Evolutionary conservation across 1,139 yeast genomes (phyloP).

Genomic region (Pneumocystis canis): DNA sequence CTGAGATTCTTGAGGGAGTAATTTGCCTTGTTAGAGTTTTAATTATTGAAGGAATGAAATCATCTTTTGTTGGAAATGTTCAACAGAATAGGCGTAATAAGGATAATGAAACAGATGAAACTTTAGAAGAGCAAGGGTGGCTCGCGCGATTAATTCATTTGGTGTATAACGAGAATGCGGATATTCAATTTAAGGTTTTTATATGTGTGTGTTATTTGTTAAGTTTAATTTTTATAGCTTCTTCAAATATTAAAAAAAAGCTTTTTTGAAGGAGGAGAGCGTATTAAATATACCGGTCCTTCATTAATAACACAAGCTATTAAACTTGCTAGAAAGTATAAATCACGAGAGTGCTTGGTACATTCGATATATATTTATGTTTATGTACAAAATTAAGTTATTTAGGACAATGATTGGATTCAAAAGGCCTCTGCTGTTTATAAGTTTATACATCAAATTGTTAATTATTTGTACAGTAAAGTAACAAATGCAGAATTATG

Average conservation of each 20-base stretch:
- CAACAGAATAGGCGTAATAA: constrained; percentile 13
- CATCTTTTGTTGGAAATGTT: constrained; percentile 7
- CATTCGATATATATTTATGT: constrained; percentile 10
- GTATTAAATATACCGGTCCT: constrained; percentile 57
- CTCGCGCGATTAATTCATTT: constrained; percentile 59
- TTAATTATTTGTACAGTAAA: constrained; percentile 47
- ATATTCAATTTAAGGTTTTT: constrained; percentile 30
- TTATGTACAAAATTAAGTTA: constrained; percentile 6
- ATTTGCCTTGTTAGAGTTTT: constrained; percentile 28
- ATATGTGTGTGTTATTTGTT: neutral
- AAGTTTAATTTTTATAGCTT: constrained; percentile 23
- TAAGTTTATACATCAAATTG: constrained; percentile 57
- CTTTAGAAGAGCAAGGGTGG: constrained; percentile 45
- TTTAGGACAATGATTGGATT: constrained; percentile 19
- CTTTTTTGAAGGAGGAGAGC: constrained; percentile 39
- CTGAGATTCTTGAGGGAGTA: constrained; percentile 27
- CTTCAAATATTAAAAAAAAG: constrained; percentile 42
- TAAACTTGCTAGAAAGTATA: constrained; percentile 40
- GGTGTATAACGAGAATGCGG: constrained; percentile 37
- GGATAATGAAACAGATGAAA: constrained; percentile 20
- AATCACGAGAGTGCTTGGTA: constrained; percentile 18
- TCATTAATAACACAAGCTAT: constrained; percentile 50
- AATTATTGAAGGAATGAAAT: constrained; percentile 20
- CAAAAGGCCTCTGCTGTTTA: constrained; percentile 39
- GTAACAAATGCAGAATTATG: constrained; percentile 37